These are phyloP conservation scores for Pythium utonaiense DNA, from an alignment of 352 stramenopile genomes.

Conservation along the genomic window DNA sequence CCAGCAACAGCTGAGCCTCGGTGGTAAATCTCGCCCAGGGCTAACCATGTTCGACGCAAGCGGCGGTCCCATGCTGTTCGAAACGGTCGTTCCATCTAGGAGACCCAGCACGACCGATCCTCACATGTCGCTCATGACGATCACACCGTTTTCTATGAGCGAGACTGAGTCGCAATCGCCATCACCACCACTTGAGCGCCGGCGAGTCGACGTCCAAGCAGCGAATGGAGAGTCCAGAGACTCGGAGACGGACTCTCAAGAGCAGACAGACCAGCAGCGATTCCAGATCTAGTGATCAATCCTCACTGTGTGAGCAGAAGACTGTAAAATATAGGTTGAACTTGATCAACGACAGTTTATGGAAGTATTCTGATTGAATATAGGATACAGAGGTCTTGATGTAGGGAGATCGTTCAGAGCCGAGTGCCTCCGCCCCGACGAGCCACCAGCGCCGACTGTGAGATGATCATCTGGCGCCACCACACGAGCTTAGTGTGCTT, in stretches of 20 bases:
- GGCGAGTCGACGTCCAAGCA: neutral
- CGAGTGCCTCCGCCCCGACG: neutral
- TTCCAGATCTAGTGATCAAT: neutral
- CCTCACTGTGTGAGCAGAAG: no score
- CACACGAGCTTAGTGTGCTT: conserved; percentile 1
- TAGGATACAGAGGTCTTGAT: no score
- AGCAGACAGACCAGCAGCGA: neutral
- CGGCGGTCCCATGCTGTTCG: neutral
- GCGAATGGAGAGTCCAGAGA: neutral
- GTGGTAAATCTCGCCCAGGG: neutral
- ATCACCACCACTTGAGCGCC: neutral
- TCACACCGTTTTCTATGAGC: neutral
- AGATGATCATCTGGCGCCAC: conserved; percentile 12
- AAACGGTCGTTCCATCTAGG: neutral
- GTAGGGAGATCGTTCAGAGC: neutral
- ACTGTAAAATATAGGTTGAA: neutral
- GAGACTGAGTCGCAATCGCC: neutral
- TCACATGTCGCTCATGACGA: neutral
- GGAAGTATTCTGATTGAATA: no score
- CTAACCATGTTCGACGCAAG: neutral
- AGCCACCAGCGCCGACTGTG: neutral
- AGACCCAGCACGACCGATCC: neutral
- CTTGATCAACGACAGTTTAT: no score
- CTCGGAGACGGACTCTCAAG: neutral
- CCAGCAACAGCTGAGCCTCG: neutral